These are phyloP conservation scores for Colletotrichum aenigma DNA, from an alignment of 2,329 filamentous ascomycete species.

Conservation along the genomic window DNA sequence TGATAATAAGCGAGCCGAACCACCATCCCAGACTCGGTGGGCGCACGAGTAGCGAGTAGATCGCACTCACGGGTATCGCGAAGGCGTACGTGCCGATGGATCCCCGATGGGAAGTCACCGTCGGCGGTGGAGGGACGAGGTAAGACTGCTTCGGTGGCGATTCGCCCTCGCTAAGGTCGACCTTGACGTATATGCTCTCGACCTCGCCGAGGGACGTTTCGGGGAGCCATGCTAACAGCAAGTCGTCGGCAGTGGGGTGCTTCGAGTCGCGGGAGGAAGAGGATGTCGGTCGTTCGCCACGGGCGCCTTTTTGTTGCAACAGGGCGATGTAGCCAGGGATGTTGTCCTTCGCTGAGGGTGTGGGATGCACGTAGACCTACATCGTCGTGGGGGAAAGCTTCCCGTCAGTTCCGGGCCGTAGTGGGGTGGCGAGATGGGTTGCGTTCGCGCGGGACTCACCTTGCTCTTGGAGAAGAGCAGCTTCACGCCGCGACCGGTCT, in stretches of 20 bases:
- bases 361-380: slow-evolving; percentile 94
- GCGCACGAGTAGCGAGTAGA: slow-evolving; percentile 89
- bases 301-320: slow-evolving; percentile 79
- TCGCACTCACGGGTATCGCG: slow-evolving; percentile 84
- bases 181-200: slow-evolving; percentile 90
- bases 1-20: slow-evolving; percentile 96
- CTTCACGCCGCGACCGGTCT: slow-evolving; percentile 84
- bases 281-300: slow-evolving; percentile 44
- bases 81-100: slow-evolving; percentile 85
- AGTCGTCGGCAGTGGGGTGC: slow-evolving; percentile 65
- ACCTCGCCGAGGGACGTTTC: slow-evolving; percentile 87
- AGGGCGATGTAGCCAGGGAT: slow-evolving; percentile 93
- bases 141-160: slow-evolving; percentile 85
- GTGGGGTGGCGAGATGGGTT: background rate
- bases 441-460: slow-evolving; percentile 46
- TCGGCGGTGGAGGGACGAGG: slow-evolving; percentile 89
- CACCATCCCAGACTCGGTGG: slow-evolving; percentile 97
- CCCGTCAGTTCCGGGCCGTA: background rate
- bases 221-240: slow-evolving; percentile 91
- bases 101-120: slow-evolving; percentile 75
- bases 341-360: slow-evolving; percentile 92
- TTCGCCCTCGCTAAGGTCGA: slow-evolving; percentile 83
- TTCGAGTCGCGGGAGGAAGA: slow-evolving; percentile 41
- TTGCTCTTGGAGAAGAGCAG: slow-evolving; percentile 97
- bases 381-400: slow-evolving; percentile 17